Base-by-base conservation (phyloP, 805 yeast species). In the Candida ascalaphidarum region DNA sequence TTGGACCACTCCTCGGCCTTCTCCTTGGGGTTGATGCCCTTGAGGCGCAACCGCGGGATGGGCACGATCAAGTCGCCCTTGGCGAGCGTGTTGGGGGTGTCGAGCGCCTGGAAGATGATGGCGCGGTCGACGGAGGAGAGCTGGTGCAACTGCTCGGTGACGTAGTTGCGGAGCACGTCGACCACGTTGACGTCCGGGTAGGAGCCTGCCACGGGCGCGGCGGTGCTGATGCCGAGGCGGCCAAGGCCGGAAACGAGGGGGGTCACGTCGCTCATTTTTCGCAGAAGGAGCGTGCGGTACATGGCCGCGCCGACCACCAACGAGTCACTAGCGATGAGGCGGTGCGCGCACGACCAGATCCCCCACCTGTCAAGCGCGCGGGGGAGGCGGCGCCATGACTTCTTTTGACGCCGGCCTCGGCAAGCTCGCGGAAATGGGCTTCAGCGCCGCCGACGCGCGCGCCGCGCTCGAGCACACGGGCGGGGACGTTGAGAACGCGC, bases 31-130 rank as follows among this genome's bases (percentile, higher is more conserved):
- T 89, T 89, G 39, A 82, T 76, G 43, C 85, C 81, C 54, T 89
- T 70, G 46, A 95, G 73, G 46, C 66, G 50, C 46, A 81, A 64
- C 54, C 96, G 77, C 44, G 97, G 98, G 23, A 92, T 68, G 23
- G 98, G 96, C 31, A 89, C 74, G 36, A 89, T 70, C 46, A 92
- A 68, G 55, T 92, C 98, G 50, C 97, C 98, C 48, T 89, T 80
- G 35, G 86, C 96, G 41, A 81, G 60, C 22, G 86, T 78, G 39
- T 71, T 67, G 14, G 96, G 85, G 68, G 89, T 74, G 58, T 92
- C 97, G 46, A 92, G 68, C 21, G 95, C 85, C 32, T 85, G 82
- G 55, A 68, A 83, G 37, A 88, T 83, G 28, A 85, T 52, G 3
- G 62, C 58, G 32, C 69, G 59, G 34, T 79, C 81, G 22, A 86